Percentiles rank a stretch among this genome's conserved stretches.
These are phyloP conservation scores for Sabuloglossum arenarium DNA, from an alignment of 495 filamentous ascomycete species.

Conservation along the genomic window DNA sequence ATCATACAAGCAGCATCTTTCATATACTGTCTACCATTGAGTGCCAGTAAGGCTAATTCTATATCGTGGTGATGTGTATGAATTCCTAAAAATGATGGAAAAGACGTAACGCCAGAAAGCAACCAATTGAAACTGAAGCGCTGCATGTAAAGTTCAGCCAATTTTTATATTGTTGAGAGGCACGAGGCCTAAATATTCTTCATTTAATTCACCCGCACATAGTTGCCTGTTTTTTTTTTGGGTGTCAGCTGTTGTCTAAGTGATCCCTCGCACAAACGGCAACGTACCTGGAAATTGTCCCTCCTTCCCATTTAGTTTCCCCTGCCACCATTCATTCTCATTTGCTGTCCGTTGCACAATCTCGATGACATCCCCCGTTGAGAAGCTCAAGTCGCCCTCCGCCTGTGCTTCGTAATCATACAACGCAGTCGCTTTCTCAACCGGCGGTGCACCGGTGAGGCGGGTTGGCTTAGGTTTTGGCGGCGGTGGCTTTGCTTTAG, in stretches of 20 bases:
- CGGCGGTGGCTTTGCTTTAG: conserved; percentile 72
- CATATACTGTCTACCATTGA: neutral
- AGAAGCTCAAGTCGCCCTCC: conserved; percentile 84
- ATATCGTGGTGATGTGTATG: neutral
- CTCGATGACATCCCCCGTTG: conserved; percentile 77
- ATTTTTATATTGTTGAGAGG: neutral
- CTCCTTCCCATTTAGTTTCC: conserved; percentile 49
- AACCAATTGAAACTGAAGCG: neutral
- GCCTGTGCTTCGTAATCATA: conserved; percentile 96
- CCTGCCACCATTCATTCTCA: conserved; percentile 94
- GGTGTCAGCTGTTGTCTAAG: no score
- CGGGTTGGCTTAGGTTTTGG: conserved; percentile 75
- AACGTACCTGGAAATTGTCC: conserved; percentile 88
- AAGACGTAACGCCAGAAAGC: neutral
- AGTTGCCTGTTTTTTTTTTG: conserved; percentile 1
- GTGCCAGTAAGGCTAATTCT: no score
- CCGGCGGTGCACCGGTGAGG: conserved; percentile 38
- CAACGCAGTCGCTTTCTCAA: conserved; percentile 61
- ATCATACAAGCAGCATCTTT: neutral
- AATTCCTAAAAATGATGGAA: neutral
- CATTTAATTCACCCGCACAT: conserved; percentile 3
- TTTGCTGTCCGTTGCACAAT: conserved; percentile 61
- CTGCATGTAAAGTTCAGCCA: neutral
- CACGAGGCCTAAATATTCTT: neutral
- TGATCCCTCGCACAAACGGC: neutral